Conservation (phyloP, 1,284 basidiomycete species). For the Heimioporus retisporus region DNA sequence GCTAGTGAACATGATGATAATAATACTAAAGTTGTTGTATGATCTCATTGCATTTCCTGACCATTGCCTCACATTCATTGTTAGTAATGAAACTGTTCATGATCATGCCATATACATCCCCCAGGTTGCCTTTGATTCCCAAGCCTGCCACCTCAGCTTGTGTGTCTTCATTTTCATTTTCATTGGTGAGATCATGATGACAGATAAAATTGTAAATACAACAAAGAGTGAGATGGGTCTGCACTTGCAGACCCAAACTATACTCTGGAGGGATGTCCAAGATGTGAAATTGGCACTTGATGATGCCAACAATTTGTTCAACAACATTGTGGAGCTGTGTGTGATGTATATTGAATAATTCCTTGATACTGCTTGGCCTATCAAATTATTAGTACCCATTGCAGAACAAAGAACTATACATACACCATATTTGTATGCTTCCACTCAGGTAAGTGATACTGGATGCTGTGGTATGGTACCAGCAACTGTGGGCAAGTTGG, state of each 20-base stretch:
- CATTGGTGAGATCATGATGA: too few species aligned
- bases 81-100: too few species aligned
- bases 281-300: not conserved
- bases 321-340: not conserved
- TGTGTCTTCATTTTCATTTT: too few species aligned
- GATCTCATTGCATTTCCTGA: too few species aligned
- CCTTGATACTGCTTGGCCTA: not conserved
- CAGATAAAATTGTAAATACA: not conserved
- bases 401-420: not conserved
- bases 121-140: too few species aligned
- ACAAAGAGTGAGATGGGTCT: not conserved
- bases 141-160: too few species aligned
- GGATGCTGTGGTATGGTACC: not conserved
- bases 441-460: not conserved
- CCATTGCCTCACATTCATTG: too few species aligned
- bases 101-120: too few species aligned
- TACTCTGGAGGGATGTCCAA: not conserved
- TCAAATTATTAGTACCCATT: too few species aligned
- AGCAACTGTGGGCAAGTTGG: not conserved
- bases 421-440: not conserved
- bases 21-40: too few species aligned
- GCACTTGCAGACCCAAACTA: not conserved
- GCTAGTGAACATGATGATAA: too few species aligned
- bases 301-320: not conserved
- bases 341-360: not conserved